phyloP scores from a whole-genome alignment of 805 yeast species.

The Saccharomycopsis guyanensis region DNA sequence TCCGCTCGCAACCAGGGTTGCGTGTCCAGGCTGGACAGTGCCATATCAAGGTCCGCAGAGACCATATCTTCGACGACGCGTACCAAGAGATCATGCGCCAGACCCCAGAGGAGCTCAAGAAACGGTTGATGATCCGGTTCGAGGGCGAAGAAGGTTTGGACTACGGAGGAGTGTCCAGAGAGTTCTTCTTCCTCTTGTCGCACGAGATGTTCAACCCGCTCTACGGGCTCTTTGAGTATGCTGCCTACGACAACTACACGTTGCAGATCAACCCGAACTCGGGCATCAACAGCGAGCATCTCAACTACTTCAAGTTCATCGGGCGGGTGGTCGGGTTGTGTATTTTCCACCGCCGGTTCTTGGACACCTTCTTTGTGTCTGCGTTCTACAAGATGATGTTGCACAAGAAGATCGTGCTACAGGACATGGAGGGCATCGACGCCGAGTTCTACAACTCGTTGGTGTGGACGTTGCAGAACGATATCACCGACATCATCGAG shows the following conservation, averaged over 20 bases:
- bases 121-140: conserved; percentile 94
- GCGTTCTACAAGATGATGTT: conserved; percentile 97
- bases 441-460: conserved; percentile 86
- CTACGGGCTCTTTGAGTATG: conserved; percentile 93
- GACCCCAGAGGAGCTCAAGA: conserved; percentile 96
- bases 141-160: conserved; percentile 99
- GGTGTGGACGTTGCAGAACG: conserved; percentile 94
- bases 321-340: conserved; percentile 98
- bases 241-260: conserved; percentile 96
- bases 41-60: conserved; percentile 95
- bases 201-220: conserved; percentile 99
- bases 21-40: conserved; percentile 98
- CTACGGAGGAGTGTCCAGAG: conserved; percentile 99
- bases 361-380: conserved; percentile 97
- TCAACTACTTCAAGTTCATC: conserved; percentile 94
- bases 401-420: conserved; percentile 86
- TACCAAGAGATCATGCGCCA: conserved; percentile 99
- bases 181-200: conserved; percentile 89
- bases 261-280: conserved; percentile 97
- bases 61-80: conserved; percentile 93
- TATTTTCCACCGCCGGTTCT: conserved; percentile 94
- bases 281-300: conserved; percentile 94
- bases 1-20: conserved; percentile 96
- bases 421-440: conserved; percentile 94
- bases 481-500: conserved; percentile 81